These are phyloP conservation scores for Sphagnum contortum DNA, from an alignment of 225 moss, liverwort and hornwort species.

Conservation along the genomic window DNA sequence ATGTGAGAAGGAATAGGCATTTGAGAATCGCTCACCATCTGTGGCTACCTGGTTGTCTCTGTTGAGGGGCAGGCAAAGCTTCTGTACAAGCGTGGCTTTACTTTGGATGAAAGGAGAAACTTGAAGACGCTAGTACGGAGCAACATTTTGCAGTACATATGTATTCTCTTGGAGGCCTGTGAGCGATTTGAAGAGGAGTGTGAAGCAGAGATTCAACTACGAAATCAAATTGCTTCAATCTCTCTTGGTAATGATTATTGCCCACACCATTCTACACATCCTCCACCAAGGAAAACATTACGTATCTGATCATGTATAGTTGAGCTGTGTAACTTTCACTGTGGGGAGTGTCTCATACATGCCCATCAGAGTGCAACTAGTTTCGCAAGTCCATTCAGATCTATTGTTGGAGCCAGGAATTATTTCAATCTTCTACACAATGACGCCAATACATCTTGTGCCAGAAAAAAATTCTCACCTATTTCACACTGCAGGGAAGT, in stretches of 20 bases:
- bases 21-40: no score
- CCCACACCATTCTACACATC: constrained; percentile 6
- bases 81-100: constrained; percentile 80
- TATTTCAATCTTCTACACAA: no score
- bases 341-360: no score
- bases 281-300: constrained; percentile 6
- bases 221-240: constrained; percentile 20
- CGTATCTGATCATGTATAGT: neutral
- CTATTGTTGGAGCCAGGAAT: no score
- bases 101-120: constrained; percentile 46
- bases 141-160: constrained; percentile 68
- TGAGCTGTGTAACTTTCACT: no score
- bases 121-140: constrained; percentile 73
- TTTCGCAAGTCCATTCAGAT: no score
- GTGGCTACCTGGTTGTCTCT: no score
- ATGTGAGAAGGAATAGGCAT: no score
- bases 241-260: constrained; percentile 11
- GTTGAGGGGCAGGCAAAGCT: constrained; percentile 53
- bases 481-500: constrained; percentile 8
- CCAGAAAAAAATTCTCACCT: no score
- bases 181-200: constrained; percentile 88
- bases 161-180: constrained; percentile 75
- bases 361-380: no score
- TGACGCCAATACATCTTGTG: no score
- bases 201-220: constrained; percentile 17